Conservation (phyloP, 73 alveolate genomes). For the Paramecium pentaurelia region DNA sequence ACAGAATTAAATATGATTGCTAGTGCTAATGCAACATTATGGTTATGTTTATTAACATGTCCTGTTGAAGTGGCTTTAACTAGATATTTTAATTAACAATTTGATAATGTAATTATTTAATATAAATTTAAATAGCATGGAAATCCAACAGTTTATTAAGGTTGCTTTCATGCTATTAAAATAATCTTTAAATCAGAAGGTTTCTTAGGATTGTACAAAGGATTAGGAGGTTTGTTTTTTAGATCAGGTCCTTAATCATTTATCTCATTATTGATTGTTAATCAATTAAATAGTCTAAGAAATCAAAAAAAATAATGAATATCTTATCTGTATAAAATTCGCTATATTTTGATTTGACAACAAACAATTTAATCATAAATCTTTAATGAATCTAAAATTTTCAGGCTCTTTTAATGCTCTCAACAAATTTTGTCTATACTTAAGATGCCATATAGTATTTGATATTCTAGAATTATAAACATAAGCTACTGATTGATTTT, state of each 20-base stretch:
- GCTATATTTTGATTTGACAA: neutral
- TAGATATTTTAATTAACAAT: conserved; percentile 34
- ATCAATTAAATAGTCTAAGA: conserved; percentile 10
- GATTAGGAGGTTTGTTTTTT: conserved; percentile 13
- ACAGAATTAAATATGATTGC: neutral
- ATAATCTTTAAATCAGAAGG: neutral
- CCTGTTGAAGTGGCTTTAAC: neutral
- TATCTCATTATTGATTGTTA: neutral
- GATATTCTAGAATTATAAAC: conserved; percentile 15
- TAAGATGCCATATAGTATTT: conserved; percentile 41
- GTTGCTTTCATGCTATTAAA: neutral
- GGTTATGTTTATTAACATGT: conserved; percentile 7
- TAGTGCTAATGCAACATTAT: conserved; percentile 32
- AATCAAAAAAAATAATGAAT: neutral
- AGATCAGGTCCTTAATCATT: conserved; percentile 42
- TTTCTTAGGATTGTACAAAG: conserved; percentile 16
- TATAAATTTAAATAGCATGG: neutral
- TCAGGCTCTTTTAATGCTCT: conserved; percentile 8
- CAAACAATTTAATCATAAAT: neutral
- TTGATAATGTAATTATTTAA: neutral
- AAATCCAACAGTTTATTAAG: neutral
- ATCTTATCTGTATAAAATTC: neutral
- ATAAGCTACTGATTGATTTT: conserved; percentile 7
- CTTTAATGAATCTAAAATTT: conserved; percentile 29
- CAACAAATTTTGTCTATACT: neutral